phyloP scores from a whole-genome alignment of 768 basidiomycete species.

The Tricholoma furcatifolium region DNA sequence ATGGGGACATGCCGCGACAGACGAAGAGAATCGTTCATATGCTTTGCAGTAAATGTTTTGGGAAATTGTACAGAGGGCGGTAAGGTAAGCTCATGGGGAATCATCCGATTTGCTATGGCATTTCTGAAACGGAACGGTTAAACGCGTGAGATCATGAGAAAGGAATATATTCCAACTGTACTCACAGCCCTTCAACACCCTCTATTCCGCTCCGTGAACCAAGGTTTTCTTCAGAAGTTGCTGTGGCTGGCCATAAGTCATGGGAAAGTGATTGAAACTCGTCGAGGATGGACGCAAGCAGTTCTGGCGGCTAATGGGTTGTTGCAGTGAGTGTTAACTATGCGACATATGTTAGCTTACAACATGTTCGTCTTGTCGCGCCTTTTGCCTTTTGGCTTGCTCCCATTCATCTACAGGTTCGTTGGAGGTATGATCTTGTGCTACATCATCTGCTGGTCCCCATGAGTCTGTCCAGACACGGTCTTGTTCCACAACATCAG shows the following conservation, averaged over 20 bases:
- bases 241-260: constrained; percentile 48
- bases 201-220: constrained; percentile 40
- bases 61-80: constrained; percentile 49
- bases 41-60: constrained; percentile 56
- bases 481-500: constrained; percentile 17
- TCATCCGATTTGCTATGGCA: constrained; percentile 37
- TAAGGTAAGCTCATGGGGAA: constrained; percentile 52
- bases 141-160: background rate
- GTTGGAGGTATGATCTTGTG: constrained; percentile 7
- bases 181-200: constrained; percentile 63
- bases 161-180: constrained; percentile 14
- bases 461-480: constrained; percentile 45
- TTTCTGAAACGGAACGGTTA: constrained; percentile 35
- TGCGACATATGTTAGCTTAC: constrained; percentile 42
- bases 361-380: constrained; percentile 58
- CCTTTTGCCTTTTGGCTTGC: constrained; percentile 53
- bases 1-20: constrained; percentile 59
- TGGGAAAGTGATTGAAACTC: constrained; percentile 51
- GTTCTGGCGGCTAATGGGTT: constrained; percentile 58
- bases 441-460: constrained; percentile 26
- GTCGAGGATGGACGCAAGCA: constrained; percentile 54
- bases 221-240: constrained; percentile 3
- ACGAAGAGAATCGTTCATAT: constrained; percentile 59
- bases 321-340: constrained; percentile 19
- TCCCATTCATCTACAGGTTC: constrained; percentile 64